These are phyloP conservation scores for Trebouxia sp. DNA, from an alignment of 139 green algal species.

Conservation along the genomic window DNA sequence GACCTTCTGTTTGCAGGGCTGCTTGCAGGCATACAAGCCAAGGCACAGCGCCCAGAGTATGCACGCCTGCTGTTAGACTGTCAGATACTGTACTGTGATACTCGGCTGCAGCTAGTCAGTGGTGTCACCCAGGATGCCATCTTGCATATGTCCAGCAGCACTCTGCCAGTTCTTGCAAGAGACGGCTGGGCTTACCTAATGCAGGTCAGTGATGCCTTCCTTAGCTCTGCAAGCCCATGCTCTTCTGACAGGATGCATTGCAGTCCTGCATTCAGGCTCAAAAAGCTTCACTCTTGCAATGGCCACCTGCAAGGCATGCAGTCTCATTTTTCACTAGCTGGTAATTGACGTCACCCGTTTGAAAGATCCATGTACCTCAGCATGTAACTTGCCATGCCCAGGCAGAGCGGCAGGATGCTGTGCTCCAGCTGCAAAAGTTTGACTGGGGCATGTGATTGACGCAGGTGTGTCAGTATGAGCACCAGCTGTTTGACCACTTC, in stretches of 20 bases:
- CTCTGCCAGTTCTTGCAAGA: conserved; percentile 67
- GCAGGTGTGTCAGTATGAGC: conserved; percentile 82
- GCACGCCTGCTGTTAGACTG: conserved; percentile 85
- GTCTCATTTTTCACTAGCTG: no score
- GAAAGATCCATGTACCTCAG: no score
- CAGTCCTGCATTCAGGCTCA: no score
- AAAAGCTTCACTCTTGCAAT: no score
- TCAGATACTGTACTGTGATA: conserved; percentile 73
- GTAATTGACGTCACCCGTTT: no score
- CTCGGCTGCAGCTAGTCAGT: conserved; percentile 72
- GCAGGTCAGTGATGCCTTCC: conserved; percentile 43
- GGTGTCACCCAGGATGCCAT: conserved; percentile 57
- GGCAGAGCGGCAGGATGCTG: no score
- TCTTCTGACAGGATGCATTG: no score
- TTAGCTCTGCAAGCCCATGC: neutral
- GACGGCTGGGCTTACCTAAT: conserved; percentile 86
- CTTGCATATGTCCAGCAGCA: conserved; percentile 36
- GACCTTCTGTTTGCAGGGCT: conserved; percentile 45
- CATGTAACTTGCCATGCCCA: no score
- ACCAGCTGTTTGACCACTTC: conserved; percentile 88
- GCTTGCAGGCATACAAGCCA: conserved; percentile 79
- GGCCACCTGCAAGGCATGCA: no score
- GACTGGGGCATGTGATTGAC: neutral
- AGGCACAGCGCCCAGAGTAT: conserved; percentile 77
- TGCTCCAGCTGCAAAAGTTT: neutral